A percentile compares a stretch with the other conserved stretches of the same genome.
Conservation (phyloP, 169 alveolate genomes). For the Theileria orientalis region DNA sequence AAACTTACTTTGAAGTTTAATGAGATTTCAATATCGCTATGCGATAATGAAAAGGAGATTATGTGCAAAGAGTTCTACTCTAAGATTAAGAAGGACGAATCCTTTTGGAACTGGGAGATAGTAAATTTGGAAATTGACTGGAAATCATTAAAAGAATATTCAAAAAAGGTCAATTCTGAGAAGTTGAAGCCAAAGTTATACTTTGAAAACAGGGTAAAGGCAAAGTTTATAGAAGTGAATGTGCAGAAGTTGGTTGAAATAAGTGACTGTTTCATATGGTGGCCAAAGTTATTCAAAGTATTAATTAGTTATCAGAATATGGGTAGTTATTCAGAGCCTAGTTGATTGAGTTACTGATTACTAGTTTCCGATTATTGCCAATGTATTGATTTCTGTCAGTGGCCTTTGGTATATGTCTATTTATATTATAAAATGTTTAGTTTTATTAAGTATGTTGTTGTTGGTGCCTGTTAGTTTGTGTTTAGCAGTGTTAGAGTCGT, state of each 20-base stretch:
- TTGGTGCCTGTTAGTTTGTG: no score
- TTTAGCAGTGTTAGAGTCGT: no score
- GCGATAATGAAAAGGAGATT: not conserved
- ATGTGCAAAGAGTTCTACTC: conserved; percentile 40
- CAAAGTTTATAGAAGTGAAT: conserved; percentile 37
- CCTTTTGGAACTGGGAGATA: conserved; percentile 49
- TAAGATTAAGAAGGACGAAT: conserved; percentile 36
- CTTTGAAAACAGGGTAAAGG: conserved; percentile 21
- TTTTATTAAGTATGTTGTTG: not conserved
- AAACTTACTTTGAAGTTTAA: conserved; percentile 6
- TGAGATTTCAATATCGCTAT: conserved; percentile 4
- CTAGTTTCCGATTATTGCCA: no score
- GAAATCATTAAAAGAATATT: conserved; percentile 37
- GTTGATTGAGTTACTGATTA: no score
- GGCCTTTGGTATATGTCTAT: no score
- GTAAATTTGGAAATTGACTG: conserved; percentile 49
- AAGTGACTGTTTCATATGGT: conserved; percentile 55
- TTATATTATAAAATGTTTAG: no score
- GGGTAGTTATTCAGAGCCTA: not conserved
- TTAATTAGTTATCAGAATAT: not conserved
- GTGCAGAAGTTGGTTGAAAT: conserved; percentile 37
- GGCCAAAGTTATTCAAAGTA: conserved; percentile 66
- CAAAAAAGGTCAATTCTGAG: not conserved
- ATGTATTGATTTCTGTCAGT: no score
- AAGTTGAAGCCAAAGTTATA: not conserved